phyloP scores from a whole-genome alignment of 2,329 filamentous ascomycete genomes.

The Fusarium proliferatum region DNA sequence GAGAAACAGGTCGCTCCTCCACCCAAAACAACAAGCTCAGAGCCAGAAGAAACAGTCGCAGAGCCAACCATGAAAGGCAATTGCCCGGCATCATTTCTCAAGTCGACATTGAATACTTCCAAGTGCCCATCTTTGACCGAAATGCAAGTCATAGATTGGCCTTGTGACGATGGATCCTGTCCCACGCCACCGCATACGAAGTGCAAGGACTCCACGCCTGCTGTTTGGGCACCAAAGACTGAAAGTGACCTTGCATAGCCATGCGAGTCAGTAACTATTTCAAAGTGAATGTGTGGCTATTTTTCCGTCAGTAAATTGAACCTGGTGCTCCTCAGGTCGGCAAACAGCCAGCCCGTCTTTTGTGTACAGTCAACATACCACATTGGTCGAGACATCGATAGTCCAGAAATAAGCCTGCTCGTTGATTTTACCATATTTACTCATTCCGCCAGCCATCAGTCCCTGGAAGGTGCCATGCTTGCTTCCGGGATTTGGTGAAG shows the following conservation, averaged over 20 bases:
- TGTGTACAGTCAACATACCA: slow-evolving; percentile 47
- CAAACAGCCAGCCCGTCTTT: background rate
- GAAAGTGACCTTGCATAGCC: slow-evolving; percentile 33
- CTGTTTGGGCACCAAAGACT: slow-evolving; percentile 49
- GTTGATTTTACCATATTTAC: slow-evolving; percentile 69
- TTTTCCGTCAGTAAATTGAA: background rate
- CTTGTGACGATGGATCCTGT: slow-evolving; percentile 41
- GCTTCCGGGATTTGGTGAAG: slow-evolving; percentile 32
- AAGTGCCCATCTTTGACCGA: slow-evolving; percentile 45
- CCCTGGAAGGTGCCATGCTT: slow-evolving; percentile 60
- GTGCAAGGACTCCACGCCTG: slow-evolving; percentile 35
- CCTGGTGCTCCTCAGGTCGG: background rate
- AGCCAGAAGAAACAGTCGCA: slow-evolving; percentile 61
- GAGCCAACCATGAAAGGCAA: slow-evolving; percentile 78
- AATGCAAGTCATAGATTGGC: slow-evolving; percentile 44
- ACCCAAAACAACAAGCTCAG: slow-evolving; percentile 72
- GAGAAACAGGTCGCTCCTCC: slow-evolving; percentile 92
- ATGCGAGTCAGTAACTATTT: slow-evolving; percentile 10
- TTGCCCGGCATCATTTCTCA: background rate
- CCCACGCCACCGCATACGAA: slow-evolving; percentile 51
- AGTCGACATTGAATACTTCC: slow-evolving; percentile 3
- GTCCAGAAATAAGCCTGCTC: slow-evolving; percentile 74
- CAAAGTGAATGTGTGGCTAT: slow-evolving; percentile 46
- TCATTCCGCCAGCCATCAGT: slow-evolving; percentile 78
- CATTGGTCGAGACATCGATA: slow-evolving; percentile 54